Evolutionary conservation across 495 filamentous ascomycete genomes (phyloP), one percentile per base, ranked within the genome.

Genomic region (Hapsidospora chrysogenum): DNA sequence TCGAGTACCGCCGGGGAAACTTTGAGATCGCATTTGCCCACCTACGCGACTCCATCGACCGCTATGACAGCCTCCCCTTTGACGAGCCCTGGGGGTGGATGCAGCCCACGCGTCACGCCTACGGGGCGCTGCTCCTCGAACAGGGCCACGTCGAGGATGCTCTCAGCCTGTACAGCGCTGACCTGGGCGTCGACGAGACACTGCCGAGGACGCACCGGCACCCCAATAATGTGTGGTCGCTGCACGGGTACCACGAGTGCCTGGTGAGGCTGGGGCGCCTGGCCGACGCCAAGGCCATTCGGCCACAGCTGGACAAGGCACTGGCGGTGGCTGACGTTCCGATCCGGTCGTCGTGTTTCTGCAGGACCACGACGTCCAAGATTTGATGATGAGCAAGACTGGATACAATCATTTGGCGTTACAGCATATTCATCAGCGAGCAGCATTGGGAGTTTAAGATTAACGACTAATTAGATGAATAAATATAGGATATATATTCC

Each of bases 41-140:
- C 37, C 57, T 83, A 10, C 57, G 60, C 0, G 37, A 43, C 9
- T 61, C 76, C 0, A 70, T 76, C 15, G 39, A 51, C 3, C 55
- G 64, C 10, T 71, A 76, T 37, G 68, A 76, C 36, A 39, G 46
- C 1, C 54, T 81, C 6, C 66, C 64, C 0, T 81, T 76, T 37
- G 68, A 74, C 38, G 76, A 81, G 49, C 76, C 76, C 0, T 79
- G 74, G 74, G 70, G 69, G 2, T 77, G 72, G 73, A 77, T 78
- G 73, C 67, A 74, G 41, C 73, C 76, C 0, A 63, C 72, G 1
- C 54, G 74, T 3, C 76, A 81, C 51, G 74, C 75, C 3, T 68
- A 72, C 28, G 76, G 68, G 0, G 76, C 75, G 3, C 54, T 81
- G 1, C 50, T 76, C 14, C 46, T 74, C 0, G 76, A 81, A 37